phyloP scores from a whole-genome alignment of 2,329 filamentous ascomycete species.

The Xylariaceae sp. region DNA sequence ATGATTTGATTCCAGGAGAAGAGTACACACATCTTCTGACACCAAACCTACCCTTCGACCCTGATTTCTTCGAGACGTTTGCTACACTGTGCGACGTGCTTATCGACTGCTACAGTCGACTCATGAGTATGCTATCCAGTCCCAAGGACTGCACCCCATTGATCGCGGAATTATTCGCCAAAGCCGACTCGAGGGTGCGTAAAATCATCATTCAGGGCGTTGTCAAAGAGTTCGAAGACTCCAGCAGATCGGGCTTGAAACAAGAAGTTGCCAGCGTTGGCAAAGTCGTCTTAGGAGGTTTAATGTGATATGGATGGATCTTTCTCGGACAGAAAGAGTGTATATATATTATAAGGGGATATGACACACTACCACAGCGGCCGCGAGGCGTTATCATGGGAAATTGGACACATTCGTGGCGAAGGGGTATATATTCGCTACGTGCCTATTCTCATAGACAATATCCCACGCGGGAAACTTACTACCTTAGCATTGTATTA shows the following conservation, averaged over 20 bases:
- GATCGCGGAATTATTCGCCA: slow-evolving; percentile 82
- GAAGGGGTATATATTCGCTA: too few species aligned
- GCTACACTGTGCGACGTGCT: slow-evolving; percentile 92
- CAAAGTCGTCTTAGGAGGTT: slow-evolving; percentile 82
- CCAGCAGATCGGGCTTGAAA: slow-evolving; percentile 71
- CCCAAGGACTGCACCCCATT: slow-evolving; percentile 68
- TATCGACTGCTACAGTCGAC: slow-evolving; percentile 83
- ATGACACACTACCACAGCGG: background rate
- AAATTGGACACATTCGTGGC: too few species aligned
- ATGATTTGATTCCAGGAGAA: slow-evolving; percentile 74
- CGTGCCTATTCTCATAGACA: slow-evolving; percentile 1
- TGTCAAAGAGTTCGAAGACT: slow-evolving; percentile 90
- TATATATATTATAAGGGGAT: background rate
- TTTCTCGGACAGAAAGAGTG: slow-evolving; percentile 4
- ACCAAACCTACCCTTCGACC: slow-evolving; percentile 90
- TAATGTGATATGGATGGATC: slow-evolving; percentile 54
- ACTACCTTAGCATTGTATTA: slow-evolving; percentile 1
- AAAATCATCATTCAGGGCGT: slow-evolving; percentile 87
- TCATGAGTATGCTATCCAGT: slow-evolving; percentile 72
- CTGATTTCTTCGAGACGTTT: slow-evolving; percentile 96
- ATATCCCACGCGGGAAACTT: slow-evolving; percentile 9
- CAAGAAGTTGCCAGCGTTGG: slow-evolving; percentile 81
- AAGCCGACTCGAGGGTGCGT: slow-evolving; percentile 79
- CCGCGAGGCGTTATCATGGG: too few species aligned
- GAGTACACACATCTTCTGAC: slow-evolving; percentile 88